Evolutionary conservation across 495 filamentous ascomycete species (phyloP).

Genomic region (Penicillium verhagenii): DNA sequence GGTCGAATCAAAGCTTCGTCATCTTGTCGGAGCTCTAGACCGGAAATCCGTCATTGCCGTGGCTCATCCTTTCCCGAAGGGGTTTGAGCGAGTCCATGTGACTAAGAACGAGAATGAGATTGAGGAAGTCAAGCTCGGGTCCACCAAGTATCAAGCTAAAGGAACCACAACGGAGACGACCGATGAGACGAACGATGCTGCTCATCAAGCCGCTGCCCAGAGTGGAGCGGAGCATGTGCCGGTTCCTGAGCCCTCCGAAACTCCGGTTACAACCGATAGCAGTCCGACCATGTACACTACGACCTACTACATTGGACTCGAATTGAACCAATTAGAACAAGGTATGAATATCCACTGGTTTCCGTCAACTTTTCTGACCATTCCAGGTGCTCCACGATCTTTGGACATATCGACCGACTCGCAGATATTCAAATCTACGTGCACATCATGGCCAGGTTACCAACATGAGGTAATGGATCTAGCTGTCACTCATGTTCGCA

Average conservation of each 20-base stretch:
- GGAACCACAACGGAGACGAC: constrained; percentile 59
- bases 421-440: constrained; percentile 68
- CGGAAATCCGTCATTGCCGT: constrained; percentile 68
- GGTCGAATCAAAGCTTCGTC: constrained; percentile 87
- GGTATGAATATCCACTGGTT: constrained; percentile 18
- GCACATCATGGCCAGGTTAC: constrained; percentile 64
- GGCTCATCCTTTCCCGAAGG: constrained; percentile 90
- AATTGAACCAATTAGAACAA: constrained; percentile 47
- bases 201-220: constrained; percentile 50
- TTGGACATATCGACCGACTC: constrained; percentile 70
- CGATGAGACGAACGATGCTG: constrained; percentile 55
- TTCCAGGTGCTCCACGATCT: constrained; percentile 49
- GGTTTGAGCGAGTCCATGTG: constrained; percentile 76
- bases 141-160: constrained; percentile 63
- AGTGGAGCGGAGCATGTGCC: constrained; percentile 47
- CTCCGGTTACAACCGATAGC: constrained; percentile 11
- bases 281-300: constrained; percentile 69
- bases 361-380: background rate
- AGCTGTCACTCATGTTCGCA: constrained; percentile 71
- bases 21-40: constrained; percentile 79
- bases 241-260: constrained; percentile 30
- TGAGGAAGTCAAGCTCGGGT: constrained; percentile 68
- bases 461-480: constrained; percentile 63
- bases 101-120: constrained; percentile 71
- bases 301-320: constrained; percentile 85